These are phyloP conservation scores for Acacia melanoxylon DNA, from an alignment of 306 rosid genomes.

Conservation along the genomic window DNA sequence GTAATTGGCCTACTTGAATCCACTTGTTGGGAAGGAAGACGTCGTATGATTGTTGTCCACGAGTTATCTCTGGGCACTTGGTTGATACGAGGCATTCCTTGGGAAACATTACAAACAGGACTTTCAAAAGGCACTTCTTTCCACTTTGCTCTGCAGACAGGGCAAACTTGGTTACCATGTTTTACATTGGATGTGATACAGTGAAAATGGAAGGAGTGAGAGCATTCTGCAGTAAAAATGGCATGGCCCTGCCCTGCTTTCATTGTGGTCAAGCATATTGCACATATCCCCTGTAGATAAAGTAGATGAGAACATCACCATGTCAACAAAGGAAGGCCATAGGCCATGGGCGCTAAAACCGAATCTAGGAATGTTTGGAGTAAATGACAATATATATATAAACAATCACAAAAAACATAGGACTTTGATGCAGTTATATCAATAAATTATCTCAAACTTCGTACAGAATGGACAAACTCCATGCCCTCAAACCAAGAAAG, in stretches of 20 bases:
- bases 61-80: conserved; percentile 55
- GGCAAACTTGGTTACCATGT: conserved; percentile 96
- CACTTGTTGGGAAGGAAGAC: conserved; percentile 57
- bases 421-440: conserved; percentile 5
- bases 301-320: conserved; percentile 22
- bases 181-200: conserved; percentile 92
- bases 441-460: conserved; percentile 14
- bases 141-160: conserved; percentile 94
- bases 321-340: conserved; percentile 30
- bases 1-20: conserved; percentile 52
- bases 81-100: conserved; percentile 47
- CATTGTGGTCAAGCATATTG: conserved; percentile 83
- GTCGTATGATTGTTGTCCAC: conserved; percentile 54
- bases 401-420: not conserved
- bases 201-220: conserved; percentile 95
- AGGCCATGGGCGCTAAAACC: not conserved
- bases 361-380: not conserved
- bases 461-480: conserved; percentile 11
- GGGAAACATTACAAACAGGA: conserved; percentile 47
- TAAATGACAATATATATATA: not conserved
- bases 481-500: not conserved
- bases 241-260: conserved; percentile 93
- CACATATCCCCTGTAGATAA: conserved; percentile 72
- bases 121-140: conserved; percentile 90
- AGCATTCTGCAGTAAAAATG: conserved; percentile 94